Evolutionary conservation across 75 land plant species (phyloP), one percentile per base, ranked within the genome.

Genomic region (Isoetes taiwanensis): DNA sequence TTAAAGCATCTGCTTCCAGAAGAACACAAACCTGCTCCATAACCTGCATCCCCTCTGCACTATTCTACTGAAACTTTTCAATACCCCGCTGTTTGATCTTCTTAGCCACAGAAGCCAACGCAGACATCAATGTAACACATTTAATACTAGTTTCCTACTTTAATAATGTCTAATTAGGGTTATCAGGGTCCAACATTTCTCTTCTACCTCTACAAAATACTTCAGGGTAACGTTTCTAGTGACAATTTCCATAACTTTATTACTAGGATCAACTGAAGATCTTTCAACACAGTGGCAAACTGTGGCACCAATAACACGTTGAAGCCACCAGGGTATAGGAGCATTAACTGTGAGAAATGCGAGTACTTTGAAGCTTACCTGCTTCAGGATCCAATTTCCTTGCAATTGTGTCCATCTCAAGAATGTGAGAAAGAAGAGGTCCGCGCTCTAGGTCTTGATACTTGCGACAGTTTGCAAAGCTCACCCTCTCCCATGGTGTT

Each of bases 401-500:
- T 43, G 58, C 67, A 52, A 94, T 58, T 2, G 94, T 84, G 62
- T 80, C 83, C 43, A 94, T 95, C 61, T 84, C 88, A 43, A 82
- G 66, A 16, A 94, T 72, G 59, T 94, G 99, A 4, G 95, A 78
- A 3, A 84, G 66, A 54, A 66, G 67, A 6, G 50, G 50, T 24
- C 68, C 21, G 30, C 56, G 42, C 32, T 56, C 81, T 2, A 80
- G 78, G 41, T 94, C 99, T 30, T 82, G 61, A 77, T 89, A 94
- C 63, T 94, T 88, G 31, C 86, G 69, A 81, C 86, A 94, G 40
- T 71, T 75, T 17, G 99, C 99, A 8, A 90, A 58, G 27, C 86
- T 87, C 11, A 93, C 98, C 25, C 99, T 74, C 60, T 84, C 90
- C 96, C 96, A 94, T 0, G 99, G 99, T n/a, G n/a, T n/a, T n/a